These are phyloP conservation scores for Stemphylium lycopersici DNA, from an alignment of 2,329 filamentous ascomycete species.

Conservation along the genomic window DNA sequence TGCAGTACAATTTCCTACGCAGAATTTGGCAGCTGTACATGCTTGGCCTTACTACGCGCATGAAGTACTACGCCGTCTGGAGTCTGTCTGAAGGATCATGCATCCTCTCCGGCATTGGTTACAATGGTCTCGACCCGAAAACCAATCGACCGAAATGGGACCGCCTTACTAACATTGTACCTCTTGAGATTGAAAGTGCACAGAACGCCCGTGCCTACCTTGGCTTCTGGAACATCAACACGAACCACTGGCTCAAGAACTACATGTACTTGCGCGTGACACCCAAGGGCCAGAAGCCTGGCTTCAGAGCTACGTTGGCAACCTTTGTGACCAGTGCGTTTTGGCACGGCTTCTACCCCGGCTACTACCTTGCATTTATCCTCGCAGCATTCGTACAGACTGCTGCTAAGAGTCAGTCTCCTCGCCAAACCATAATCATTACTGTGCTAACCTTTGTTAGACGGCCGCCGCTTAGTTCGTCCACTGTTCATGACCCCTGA, in stretches of 20 bases:
- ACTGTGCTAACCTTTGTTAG: slow-evolving; percentile 53
- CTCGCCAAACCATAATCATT: neutral
- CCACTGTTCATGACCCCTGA: slow-evolving; percentile 89
- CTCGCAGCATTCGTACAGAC: slow-evolving; percentile 92
- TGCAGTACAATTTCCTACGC: slow-evolving; percentile 70
- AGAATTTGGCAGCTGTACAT: slow-evolving; percentile 83
- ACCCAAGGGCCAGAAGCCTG: slow-evolving; percentile 92
- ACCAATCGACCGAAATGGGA: slow-evolving; percentile 90
- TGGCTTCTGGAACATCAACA: slow-evolving; percentile 98
- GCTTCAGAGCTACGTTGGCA: slow-evolving; percentile 90
- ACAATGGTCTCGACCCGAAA: slow-evolving; percentile 85
- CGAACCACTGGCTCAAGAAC: slow-evolving; percentile 94
- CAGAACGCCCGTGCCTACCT: slow-evolving; percentile 94
- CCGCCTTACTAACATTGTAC: slow-evolving; percentile 85
- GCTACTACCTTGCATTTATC: slow-evolving; percentile 91
- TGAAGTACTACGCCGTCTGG: slow-evolving; percentile 99
- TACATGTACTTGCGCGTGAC: slow-evolving; percentile 96
- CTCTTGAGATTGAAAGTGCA: slow-evolving; percentile 83
- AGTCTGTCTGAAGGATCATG: slow-evolving; percentile 90
- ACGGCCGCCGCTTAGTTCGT: slow-evolving; percentile 85
- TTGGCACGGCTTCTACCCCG: slow-evolving; percentile 98
- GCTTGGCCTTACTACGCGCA: slow-evolving; percentile 78
- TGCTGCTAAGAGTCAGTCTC: slow-evolving; percentile 83
- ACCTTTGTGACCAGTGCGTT: slow-evolving; percentile 94
- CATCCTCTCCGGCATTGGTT: slow-evolving; percentile 90